Base-by-base conservation (phyloP, 2,329 filamentous ascomycete species). In the Verticillium zaregamsianum region DNA sequence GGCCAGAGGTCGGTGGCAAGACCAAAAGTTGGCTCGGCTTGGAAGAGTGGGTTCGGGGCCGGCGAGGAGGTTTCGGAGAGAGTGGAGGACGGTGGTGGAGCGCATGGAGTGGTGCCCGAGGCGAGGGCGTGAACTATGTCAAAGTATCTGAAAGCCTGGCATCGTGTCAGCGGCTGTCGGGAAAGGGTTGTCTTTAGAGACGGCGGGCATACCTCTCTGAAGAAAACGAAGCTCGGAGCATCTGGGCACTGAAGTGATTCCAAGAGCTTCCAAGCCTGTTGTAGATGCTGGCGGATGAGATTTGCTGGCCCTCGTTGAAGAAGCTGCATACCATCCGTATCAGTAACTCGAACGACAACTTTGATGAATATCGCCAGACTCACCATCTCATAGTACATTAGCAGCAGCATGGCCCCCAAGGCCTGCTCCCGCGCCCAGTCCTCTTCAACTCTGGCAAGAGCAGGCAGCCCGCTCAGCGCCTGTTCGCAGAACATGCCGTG, bases 121-220 rank as follows among this genome's bases (percentile, higher is more conserved):
- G 60, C 58, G n/a, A 65, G 52, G 15, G 64, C 62, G 25, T 65
- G 60, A n/a, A 65, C 57, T 2, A 62, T 56, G 17, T 65, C 64
- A 25, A 65, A 65, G 25, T 65, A 65, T 17, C 62, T 60, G 54
- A 65, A 65, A 12, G 62, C 62, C 64, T 65, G 32, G 25, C 4
- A 3, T 2, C 3, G 2, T 6, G 28, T 65, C 14, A 65, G 58
- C n/a, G 45, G 7, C 11, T 23, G n/a, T 14, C 4, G 12, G 7
- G n/a, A 49, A n/a, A 5, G 4, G 28, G 28, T 28, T 6, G 5
- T 28, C 28, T 28, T 28, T 4, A 28, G 28, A 6, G 28, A 28
- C 28, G 28, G 28, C 5, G 6, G 28, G 28, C 35, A 39, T 15
- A 65, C 64, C 60, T 64, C 60, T 32, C 62, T 57, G 35, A 64